A percentile compares a stretch with the other conserved stretches of the same genome.
Conservation (phyloP, 768 basidiomycete genomes). For the Cyclocybe cylindracea region DNA sequence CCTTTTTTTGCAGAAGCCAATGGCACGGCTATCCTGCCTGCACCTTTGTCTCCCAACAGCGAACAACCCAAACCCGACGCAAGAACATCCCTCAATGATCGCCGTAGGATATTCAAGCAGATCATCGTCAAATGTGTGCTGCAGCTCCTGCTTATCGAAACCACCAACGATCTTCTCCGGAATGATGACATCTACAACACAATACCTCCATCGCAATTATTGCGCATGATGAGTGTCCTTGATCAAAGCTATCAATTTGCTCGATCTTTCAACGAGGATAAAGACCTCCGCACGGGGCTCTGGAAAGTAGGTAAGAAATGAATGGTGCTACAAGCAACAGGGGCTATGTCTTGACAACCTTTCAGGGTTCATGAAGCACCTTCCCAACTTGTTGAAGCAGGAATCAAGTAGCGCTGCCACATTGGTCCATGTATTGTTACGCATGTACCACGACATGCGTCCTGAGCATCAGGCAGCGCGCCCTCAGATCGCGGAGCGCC, state of each 20-base stretch:
- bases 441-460: slow-evolving; percentile 94
- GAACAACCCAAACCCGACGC: slow-evolving; percentile 46
- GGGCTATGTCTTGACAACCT: background rate
- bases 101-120: slow-evolving; percentile 91
- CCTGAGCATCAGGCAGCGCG: slow-evolving; percentile 83
- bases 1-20: slow-evolving; percentile 49
- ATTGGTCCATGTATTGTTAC: slow-evolving; percentile 84
- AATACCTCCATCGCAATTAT: slow-evolving; percentile 91
- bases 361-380: slow-evolving; percentile 97
- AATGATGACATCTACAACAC: slow-evolving; percentile 90
- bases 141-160: slow-evolving; percentile 94
- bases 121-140: slow-evolving; percentile 99
- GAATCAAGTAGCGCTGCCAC: slow-evolving; percentile 97
- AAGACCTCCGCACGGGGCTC: slow-evolving; percentile 91
- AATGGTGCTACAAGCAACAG: background rate
- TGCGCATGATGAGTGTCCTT: slow-evolving; percentile 92
- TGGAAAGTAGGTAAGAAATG: slow-evolving; percentile 96
- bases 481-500: slow-evolving; percentile 73
- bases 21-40: slow-evolving; percentile 74
- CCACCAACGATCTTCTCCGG: slow-evolving; percentile 91
- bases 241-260: slow-evolving; percentile 99
- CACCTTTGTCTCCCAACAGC: slow-evolving; percentile 80
- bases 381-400: slow-evolving; percentile 96
- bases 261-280: slow-evolving; percentile 96
- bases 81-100: slow-evolving; percentile 62